Conservation (phyloP, 2,329 filamentous ascomycete species). For the Trichoderma citrinoviride region DNA sequence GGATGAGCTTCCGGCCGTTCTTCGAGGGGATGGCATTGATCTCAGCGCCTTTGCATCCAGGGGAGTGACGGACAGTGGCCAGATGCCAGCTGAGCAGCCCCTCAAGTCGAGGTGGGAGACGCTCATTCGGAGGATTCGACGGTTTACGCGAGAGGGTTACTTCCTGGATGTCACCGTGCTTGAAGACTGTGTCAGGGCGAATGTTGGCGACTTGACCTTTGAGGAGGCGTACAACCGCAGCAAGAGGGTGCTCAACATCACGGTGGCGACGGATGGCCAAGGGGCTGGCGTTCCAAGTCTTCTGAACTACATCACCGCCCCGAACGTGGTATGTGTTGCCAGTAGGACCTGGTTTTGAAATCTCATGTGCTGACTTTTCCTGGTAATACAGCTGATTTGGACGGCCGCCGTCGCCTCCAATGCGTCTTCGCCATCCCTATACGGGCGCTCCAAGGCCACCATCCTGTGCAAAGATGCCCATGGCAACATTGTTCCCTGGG, state of each 20-base stretch:
- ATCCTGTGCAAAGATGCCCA: slow-evolving; percentile 76
- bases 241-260: slow-evolving; percentile 87
- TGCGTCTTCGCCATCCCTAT: slow-evolving; percentile 61
- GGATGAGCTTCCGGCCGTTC: slow-evolving; percentile 73
- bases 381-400: slow-evolving; percentile 67
- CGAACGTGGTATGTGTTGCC: slow-evolving; percentile 73
- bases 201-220: slow-evolving; percentile 87
- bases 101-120: slow-evolving; percentile 53
- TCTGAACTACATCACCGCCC: slow-evolving; percentile 88
- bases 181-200: slow-evolving; percentile 78
- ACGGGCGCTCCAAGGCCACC: slow-evolving; percentile 59
- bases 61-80: slow-evolving; percentile 32
- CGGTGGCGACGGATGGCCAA: slow-evolving; percentile 71
- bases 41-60: slow-evolving; percentile 68
- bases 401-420: slow-evolving; percentile 77
- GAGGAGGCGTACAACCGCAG: slow-evolving; percentile 87
- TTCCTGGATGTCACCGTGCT: slow-evolving; percentile 79
- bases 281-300: slow-evolving; percentile 76
- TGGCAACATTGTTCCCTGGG: slow-evolving; percentile 73
- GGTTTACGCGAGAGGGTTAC: slow-evolving; percentile 75
- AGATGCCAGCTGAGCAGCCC: slow-evolving; percentile 37
- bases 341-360: neutral
- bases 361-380: slow-evolving; percentile 20
- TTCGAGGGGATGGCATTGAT: slow-evolving; percentile 78
- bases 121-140: slow-evolving; percentile 60